Base-by-base conservation (phyloP, 1,139 yeast genomes). In the Debaryomycetaceae sp. region DNA sequence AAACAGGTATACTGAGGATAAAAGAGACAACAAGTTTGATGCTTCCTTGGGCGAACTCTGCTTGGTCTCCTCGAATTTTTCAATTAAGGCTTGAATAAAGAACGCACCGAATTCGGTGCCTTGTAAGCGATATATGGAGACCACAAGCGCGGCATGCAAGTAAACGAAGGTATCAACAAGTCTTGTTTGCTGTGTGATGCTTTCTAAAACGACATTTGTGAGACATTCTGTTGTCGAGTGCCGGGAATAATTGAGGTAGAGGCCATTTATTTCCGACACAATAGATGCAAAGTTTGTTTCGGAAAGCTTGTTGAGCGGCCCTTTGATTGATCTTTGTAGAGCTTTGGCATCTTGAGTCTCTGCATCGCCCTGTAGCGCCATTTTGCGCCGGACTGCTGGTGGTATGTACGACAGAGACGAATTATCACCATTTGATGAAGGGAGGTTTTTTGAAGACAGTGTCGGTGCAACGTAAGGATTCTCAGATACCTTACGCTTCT, bases 31-130 rank as follows among this genome's bases (percentile, higher is more conserved):
- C 31, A 85, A 46, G 45, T 90, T 90, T 6, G 76, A 62, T 2
- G 80, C 68, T 39, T 76, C 78, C 42, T 77, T 82, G 2, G 65
- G 60, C 12, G 46, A 43, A 4, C 45, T 38, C 0, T 43, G 34
- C 25, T 58, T 47, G 33, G 49, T 49, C 16, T 38, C 43, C 34
- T 71, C 74, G 49, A 74, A 75, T 33, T 61, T 65, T 40, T 83
- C 95, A 18, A 87, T 80, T 31, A 83, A 51, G 0, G 73, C 65
- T 48, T 92, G 98, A 22, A 87, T 63, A 38, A 86, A 79, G 41
- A 63, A 73, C 0, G 97, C 98, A 32, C 95, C 97, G 52, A 86
- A 81, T 38, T 85, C 95, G 22, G 78, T 73, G 13, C 98, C 98
- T 45, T 82, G 80, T 7, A 76, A 46, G 37, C 81, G 68, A 54